Evolutionary conservation across 164 flowering plant genomes (phyloP).

Genomic region (Magnolia kwangsiensis): DNA sequence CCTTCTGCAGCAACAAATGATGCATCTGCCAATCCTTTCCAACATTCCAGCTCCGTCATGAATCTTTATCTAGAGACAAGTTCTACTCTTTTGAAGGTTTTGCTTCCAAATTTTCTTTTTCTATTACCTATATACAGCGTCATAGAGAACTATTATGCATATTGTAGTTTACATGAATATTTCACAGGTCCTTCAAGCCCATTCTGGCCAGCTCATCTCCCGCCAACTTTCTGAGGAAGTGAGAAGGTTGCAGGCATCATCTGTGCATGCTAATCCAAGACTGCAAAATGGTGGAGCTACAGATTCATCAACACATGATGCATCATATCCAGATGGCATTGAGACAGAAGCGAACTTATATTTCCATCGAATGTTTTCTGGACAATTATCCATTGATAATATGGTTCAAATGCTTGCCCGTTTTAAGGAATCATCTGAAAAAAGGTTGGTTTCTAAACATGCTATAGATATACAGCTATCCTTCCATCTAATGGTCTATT

Average conservation of each 20-base stretch:
- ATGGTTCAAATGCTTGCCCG: slow-evolving; percentile 88
- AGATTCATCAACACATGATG: slow-evolving; percentile 59
- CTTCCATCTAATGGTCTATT: background rate
- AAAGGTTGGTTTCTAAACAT: slow-evolving; percentile 41
- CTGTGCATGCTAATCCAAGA: slow-evolving; percentile 39
- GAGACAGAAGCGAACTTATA: slow-evolving; percentile 84
- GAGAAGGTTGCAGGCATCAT: slow-evolving; percentile 47
- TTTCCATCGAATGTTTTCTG: slow-evolving; percentile 82
- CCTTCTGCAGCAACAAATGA: slow-evolving; percentile 42
- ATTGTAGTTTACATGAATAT: background rate
- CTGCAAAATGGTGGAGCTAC: slow-evolving; percentile 49
- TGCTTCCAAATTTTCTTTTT: background rate
- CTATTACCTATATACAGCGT: background rate
- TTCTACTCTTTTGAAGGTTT: slow-evolving; percentile 66
- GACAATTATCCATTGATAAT: slow-evolving; percentile 63
- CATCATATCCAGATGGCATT: slow-evolving; percentile 55
- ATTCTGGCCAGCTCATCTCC: slow-evolving; percentile 43
- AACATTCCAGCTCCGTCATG: slow-evolving; percentile 43
- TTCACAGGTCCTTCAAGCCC: slow-evolving; percentile 69
- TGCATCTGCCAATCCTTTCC: slow-evolving; percentile 44
- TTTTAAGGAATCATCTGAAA: slow-evolving; percentile 75
- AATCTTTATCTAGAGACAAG: slow-evolving; percentile 50
- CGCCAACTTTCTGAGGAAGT: slow-evolving; percentile 60
- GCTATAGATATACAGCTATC: background rate
- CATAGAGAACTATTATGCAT: background rate